Evolutionary conservation across 2,329 filamentous ascomycete species (phyloP).

Genomic region (Sporothrix brunneoviolacea): DNA sequence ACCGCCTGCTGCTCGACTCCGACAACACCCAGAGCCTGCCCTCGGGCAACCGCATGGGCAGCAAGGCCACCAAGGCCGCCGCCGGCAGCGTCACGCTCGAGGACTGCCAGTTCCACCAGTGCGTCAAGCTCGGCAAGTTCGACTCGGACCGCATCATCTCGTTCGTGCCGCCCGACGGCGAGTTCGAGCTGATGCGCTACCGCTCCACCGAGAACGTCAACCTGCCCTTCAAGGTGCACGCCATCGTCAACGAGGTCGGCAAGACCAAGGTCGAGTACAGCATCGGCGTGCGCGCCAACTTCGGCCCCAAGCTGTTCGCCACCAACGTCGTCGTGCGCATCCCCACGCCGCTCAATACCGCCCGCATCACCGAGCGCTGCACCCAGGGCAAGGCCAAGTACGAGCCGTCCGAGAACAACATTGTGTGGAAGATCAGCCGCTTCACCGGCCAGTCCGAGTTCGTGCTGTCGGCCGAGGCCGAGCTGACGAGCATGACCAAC

Average conservation of each 20-base stretch:
- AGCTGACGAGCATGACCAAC: conserved; percentile 93
- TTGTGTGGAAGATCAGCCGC: conserved; percentile 98
- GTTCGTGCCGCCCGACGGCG: conserved; percentile 92
- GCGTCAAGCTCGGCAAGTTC: conserved; percentile 94
- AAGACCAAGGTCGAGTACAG: conserved; percentile 98
- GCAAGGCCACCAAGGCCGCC: conserved; percentile 89
- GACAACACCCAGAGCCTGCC: conserved; percentile 59
- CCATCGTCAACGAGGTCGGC: conserved; percentile 95
- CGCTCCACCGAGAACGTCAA: conserved; percentile 98
- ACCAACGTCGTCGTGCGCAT: conserved; percentile 94
- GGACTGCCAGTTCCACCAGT: conserved; percentile 98
- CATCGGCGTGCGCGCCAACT: conserved; percentile 95
- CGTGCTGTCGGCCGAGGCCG: conserved; percentile 88
- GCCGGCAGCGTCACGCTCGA: conserved; percentile 93
- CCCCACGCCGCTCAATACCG: conserved; percentile 93
- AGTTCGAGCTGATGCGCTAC: conserved; percentile 98
- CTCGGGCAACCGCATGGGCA: conserved; percentile 69
- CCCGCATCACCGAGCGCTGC: conserved; percentile 84
- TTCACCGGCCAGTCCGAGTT: conserved; percentile 98
- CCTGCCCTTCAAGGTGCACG: conserved; percentile 95
- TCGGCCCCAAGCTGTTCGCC: conserved; percentile 90
- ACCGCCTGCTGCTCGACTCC: conserved; percentile 83
- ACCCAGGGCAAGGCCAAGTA: conserved; percentile 98
- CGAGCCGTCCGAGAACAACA: conserved; percentile 95
- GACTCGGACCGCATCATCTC: conserved; percentile 95